Base-by-base conservation (phyloP, 169 alveolate species). In the Plasmodium gallinaceum region DNA sequence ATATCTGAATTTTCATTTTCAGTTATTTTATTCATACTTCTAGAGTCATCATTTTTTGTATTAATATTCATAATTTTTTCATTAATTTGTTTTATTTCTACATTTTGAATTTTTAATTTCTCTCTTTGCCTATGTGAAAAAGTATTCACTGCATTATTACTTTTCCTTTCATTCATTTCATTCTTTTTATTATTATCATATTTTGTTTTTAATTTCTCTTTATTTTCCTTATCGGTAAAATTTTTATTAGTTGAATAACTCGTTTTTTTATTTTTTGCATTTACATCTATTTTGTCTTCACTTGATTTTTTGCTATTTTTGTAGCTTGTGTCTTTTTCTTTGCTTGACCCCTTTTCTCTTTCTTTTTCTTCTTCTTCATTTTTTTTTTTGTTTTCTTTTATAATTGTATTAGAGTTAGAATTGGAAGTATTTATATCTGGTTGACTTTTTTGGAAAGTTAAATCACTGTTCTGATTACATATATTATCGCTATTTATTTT, bases 71-170 rank as follows among this genome's bases (percentile, higher is more conserved):
- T n/a, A 5, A 86, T 57, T 65, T 71, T 86, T 39, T 86, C 88
- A 18, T 51, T 66, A 2, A 86, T 86, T 26, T 71, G 75, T 37
- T 86, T 86, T n/a, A 86, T 66, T 22, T 86, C 92, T 16, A 86
- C 92, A 60, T 86, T 86, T 61, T 86, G 86, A 10, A 86, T 86
- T 71, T 86, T 86, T 45, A 70, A 24, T 86, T 86, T 86, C 61
- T 86, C 92, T 26, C 92, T 70, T 42, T 69, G 88, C 26, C 92
- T 60, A 64, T 86, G 86, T 2, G 92, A 58, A 51, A 22, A 43
- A 22, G 22, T 70, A 22, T 46, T 68, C 0, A 22, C 64, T 43
- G 39, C 74, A 10, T 52, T 48, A 39, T 39, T 18, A 6, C 48
- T 48, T 4, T 54, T 65, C 32, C 62, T 39, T 12, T 66, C 65